A percentile compares a stretch with the other conserved stretches of the same genome.
Conservation (phyloP, 2,329 filamentous ascomycete genomes). For the Penicillium sp. region DNA sequence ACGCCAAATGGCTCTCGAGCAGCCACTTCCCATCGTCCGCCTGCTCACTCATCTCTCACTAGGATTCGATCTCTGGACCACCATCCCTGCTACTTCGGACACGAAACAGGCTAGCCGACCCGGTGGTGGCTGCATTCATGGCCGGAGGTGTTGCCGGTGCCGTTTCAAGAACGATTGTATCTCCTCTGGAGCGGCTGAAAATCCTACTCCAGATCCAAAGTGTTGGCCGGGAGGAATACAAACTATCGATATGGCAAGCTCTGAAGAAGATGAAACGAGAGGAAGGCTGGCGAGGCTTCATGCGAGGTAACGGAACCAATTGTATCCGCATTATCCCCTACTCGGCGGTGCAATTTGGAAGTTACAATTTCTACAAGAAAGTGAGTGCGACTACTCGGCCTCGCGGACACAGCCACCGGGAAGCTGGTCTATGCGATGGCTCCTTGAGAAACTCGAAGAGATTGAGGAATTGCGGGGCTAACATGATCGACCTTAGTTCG, state of each 20-base stretch:
- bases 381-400: conserved; percentile 58
- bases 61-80: conserved; percentile 30
- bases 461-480: conserved; percentile 15
- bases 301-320: conserved; percentile 97
- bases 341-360: conserved; percentile 96
- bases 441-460: neutral
- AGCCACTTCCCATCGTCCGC: neutral
- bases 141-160: conserved; percentile 93
- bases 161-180: conserved; percentile 97
- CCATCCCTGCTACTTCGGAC: conserved; percentile 34
- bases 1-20: neutral
- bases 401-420: neutral
- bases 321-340: conserved; percentile 98
- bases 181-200: conserved; percentile 92
- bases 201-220: conserved; percentile 98
- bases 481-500: conserved; percentile 60
- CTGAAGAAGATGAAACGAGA: conserved; percentile 95
- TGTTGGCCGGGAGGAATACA: conserved; percentile 88
- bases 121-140: conserved; percentile 88
- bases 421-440: neutral
- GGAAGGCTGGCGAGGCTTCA: conserved; percentile 95
- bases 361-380: conserved; percentile 96
- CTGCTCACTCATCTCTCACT: neutral
- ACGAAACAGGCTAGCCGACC: conserved; percentile 69
- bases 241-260: conserved; percentile 86